These are phyloP conservation scores for Ambrosiella cleistominuta DNA, from an alignment of 2,329 filamentous ascomycete species.

Conservation along the genomic window DNA sequence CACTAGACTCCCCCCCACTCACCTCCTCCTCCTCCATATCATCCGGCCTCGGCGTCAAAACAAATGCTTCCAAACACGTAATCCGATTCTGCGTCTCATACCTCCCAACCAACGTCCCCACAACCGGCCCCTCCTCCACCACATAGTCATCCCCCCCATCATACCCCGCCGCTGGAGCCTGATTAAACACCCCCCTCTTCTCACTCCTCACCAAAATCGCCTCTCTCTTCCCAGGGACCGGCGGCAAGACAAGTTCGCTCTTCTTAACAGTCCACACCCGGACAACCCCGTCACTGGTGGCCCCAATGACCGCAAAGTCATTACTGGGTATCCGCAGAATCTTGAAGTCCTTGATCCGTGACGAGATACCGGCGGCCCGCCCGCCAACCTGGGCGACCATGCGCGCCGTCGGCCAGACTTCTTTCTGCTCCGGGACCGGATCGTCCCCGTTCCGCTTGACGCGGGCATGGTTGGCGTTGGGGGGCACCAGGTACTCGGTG, in stretches of 20 bases:
- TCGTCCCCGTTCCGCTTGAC: constrained; percentile 13
- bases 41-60: constrained; percentile 57
- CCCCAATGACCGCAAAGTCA: constrained; percentile 46
- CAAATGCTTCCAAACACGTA: constrained; percentile 72
- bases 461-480: constrained; percentile 5
- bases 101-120: constrained; percentile 53
- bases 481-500: constrained; percentile 26
- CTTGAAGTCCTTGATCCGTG: constrained; percentile 79
- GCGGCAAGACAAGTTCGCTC: constrained; percentile 17
- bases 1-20: constrained; percentile 23
- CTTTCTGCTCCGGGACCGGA: constrained; percentile 23
- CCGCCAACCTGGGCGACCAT: constrained; percentile 67
- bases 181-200: constrained; percentile 9
- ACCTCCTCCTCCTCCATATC: constrained; percentile 35
- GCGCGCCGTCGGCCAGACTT: constrained; percentile 38
- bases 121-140: constrained; percentile 21
- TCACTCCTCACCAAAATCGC: constrained; percentile 17
- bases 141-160: constrained; percentile 2
- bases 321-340: constrained; percentile 32
- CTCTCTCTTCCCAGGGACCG: constrained; percentile 17
- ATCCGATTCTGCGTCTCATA: constrained; percentile 80
- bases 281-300: constrained; percentile 72
- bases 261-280: constrained; percentile 52
- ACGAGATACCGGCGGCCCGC: constrained; percentile 43
- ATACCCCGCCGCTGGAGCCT: constrained; percentile 2